Evolutionary conservation across 768 basidiomycete genomes (phyloP), one percentile per base, ranked within the genome.

Genomic region (Tricholoma sp.): DNA sequence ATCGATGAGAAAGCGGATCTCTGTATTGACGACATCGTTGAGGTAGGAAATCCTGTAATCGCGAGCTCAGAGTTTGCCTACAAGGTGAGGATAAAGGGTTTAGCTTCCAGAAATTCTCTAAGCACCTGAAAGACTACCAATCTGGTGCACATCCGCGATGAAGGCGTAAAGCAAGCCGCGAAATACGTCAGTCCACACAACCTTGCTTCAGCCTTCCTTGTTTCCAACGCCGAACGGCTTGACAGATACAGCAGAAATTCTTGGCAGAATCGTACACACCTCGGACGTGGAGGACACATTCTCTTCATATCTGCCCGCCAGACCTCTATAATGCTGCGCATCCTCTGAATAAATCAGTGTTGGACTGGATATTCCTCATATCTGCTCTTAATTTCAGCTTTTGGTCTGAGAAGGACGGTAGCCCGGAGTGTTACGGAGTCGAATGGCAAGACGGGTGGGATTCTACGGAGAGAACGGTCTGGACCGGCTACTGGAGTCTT

Each of bases 321-420:
- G 85, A 88, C 60, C 83, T 84, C 0, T 84, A 84, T 70, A 71
- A 78, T 58, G 67, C 80, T 8, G 64, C 72, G 11, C 71, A 85
- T 54, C 79, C 84, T 7, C 70, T 76, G 57, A 88, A 83, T 37
- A 80, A 74, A 66, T 71, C 75, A 41, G 81, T 79, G 49, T 74
- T 94, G 27, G 76, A 94, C 72, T 95, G 92, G 92, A 86, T 95
- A 57, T 94, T 95, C 71, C 81, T 91, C 59, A 85, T 95, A 41
- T 93, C 88, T 2, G 81, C 86, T 14, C 79, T 92, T 52, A 96
- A 93, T 70, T 96, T 91, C 70, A 89, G 82, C 64, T 96, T 91
- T 70, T 95, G 94, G 94, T 92, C 88, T 0, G 84, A 86, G 65
- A 77, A 71, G 41, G 83, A 86, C 59, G 82, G 83, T 0, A 69